phyloP scores from a whole-genome alignment of 768 basidiomycete species.

The Omphalotus guepiniiformis region DNA sequence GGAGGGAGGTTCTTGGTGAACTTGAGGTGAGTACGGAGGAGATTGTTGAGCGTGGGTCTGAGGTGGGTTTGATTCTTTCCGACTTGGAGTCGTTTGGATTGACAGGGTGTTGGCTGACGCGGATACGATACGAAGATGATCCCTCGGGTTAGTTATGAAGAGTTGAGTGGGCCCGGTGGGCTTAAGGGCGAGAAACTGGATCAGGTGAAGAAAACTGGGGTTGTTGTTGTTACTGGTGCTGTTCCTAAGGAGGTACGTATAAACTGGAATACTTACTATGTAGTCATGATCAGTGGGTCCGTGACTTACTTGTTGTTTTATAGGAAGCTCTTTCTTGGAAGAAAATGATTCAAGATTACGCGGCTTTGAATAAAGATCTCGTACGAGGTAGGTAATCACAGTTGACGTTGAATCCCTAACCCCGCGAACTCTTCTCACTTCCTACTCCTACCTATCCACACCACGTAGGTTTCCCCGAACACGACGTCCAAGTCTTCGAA shows the following conservation, averaged over 20 bases:
- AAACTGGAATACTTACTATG: too few relatives aligned
- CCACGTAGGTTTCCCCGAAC: slow-evolving; percentile 54
- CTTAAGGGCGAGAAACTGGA: slow-evolving; percentile 40
- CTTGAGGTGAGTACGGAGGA: slow-evolving; percentile 43
- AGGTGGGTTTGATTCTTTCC: slow-evolving; percentile 27
- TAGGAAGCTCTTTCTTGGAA: slow-evolving; percentile 65
- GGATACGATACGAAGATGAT: too few relatives aligned
- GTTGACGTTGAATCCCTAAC: neutral
- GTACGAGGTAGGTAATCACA: slow-evolving; percentile 42
- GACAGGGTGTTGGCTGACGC: slow-evolving; percentile 35
- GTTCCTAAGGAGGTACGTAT: slow-evolving; percentile 46
- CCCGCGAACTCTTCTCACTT: neutral
- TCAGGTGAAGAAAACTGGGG: slow-evolving; percentile 47
- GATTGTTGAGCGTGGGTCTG: slow-evolving; percentile 41
- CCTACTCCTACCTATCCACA: too few relatives aligned
- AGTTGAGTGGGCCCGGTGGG: slow-evolving; percentile 42
- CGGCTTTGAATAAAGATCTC: slow-evolving; percentile 37
- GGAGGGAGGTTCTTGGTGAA: slow-evolving; percentile 51
- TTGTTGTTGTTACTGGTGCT: slow-evolving; percentile 53
- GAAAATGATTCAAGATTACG: slow-evolving; percentile 46
- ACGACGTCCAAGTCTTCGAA: slow-evolving; percentile 70
- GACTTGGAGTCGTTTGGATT: neutral
- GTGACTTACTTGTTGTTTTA: slow-evolving; percentile 9
- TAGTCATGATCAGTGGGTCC: too few relatives aligned
- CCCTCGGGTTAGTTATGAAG: slow-evolving; percentile 41